Base-by-base conservation (phyloP, 192 early-diverging fungal species). In the Pilobolus umbonatus region DNA sequence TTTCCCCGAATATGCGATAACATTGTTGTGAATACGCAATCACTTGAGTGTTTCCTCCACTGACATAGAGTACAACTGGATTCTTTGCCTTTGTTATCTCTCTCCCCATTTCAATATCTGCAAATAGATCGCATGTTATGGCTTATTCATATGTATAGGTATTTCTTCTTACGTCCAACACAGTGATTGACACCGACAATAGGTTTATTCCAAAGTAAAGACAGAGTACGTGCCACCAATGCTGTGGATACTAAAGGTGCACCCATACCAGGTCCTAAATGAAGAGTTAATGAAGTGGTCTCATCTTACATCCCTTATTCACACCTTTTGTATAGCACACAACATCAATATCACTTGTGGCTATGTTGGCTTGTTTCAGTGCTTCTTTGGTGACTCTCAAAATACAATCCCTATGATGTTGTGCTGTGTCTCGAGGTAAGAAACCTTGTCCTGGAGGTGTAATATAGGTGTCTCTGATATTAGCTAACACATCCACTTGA, bases 31-130 rank as follows among this genome's bases (percentile, higher is more conserved):
- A 86, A 67, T 96, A 99, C 0, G 96, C 95, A 77, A 99, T 98
- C 6, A 99, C 95, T 72, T 99, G 96, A 0, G 96, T 99, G 69
- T 99, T 99, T 25, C 96, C 96, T 19, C 96, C 96, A 61, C 88
- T 91, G 15, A 99, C 96, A 67, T 99, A 99, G 0, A 99, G 77
- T 15, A 99, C 93, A 2, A 99, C 88, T 1, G 96, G 96, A 61
- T 99, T 92, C 11, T 85, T 49, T 0, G 96, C 96, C 17, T 88
- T 90, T 17, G 96, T 99, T 42, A 99, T 93, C 66, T 94, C 85
- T 25, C 96, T 76, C 3, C 96, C 96, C 96, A 99, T 99, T 74
- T 99, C 96, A 60, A 99, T 96, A 69, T 98, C 84, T 82, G 65
- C 36, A 26, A 19, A 17, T 45, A 22, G 52, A 46, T 35, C 11